phyloP scores from a whole-genome alignment of 73 alveolate species.

The Symbiodinium natans region DNA sequence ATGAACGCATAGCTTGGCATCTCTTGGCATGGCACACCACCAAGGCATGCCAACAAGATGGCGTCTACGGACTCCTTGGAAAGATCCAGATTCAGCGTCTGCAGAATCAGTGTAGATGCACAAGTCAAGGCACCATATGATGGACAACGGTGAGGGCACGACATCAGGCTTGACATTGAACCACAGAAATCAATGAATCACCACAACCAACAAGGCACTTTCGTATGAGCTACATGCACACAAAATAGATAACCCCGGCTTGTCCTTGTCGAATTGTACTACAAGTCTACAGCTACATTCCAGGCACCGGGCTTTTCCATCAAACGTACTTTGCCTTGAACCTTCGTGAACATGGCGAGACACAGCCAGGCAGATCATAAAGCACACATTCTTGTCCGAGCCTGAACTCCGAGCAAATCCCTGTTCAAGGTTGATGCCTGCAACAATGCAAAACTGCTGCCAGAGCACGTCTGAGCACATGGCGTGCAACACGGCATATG shows the following conservation, averaged over 20 bases:
- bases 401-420: slow-evolving; percentile 2
- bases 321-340: not conserved
- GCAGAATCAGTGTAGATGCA: no score
- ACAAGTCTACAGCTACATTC: no score
- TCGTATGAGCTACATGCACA: not conserved
- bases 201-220: not conserved
- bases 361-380: not conserved
- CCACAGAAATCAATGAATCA: not conserved
- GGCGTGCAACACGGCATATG: no score
- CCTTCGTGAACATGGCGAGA: not conserved
- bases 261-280: no score
- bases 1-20: not conserved
- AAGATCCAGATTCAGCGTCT: no score
- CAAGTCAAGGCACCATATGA: no score
- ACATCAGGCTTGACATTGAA: not conserved
- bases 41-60: not conserved
- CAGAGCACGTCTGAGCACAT: no score
- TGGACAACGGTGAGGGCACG: not conserved
- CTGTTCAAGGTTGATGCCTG: not conserved
- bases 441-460: not conserved
- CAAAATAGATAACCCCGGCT: not conserved
- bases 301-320: not conserved
- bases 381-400: not conserved
- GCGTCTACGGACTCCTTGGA: not conserved
- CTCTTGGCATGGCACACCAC: not conserved